Conservation (phyloP, 2,329 filamentous ascomycete species). For the Clonostachys solani region DNA sequence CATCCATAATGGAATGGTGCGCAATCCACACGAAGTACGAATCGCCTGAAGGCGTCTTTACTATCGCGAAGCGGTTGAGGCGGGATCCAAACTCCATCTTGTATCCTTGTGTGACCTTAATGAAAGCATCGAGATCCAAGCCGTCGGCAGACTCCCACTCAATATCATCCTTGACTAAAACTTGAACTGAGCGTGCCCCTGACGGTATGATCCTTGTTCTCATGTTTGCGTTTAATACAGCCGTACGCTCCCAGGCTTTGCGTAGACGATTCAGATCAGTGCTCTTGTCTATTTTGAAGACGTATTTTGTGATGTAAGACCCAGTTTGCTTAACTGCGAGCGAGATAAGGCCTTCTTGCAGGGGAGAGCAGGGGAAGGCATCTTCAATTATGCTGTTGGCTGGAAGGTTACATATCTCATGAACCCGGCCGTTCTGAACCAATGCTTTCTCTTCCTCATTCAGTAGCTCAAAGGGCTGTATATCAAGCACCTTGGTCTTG, state of each 20-base stretch:
- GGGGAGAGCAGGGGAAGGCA: slow-evolving; percentile 41
- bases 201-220: slow-evolving; percentile 5
- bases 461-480: not conserved
- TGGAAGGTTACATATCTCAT: not conserved
- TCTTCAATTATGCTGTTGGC: slow-evolving; percentile 28
- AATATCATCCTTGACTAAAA: slow-evolving; percentile 2
- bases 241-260: slow-evolving; percentile 13
- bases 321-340: slow-evolving; percentile 30
- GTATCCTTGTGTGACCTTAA: not conserved
- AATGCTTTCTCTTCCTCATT: not conserved
- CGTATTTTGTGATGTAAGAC: slow-evolving; percentile 23
- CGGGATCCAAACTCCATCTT: slow-evolving; percentile 5
- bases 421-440: not conserved
- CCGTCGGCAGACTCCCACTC: not conserved
- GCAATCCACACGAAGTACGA: slow-evolving; percentile 1
- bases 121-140: not conserved
- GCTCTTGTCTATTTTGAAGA: slow-evolving; percentile 8
- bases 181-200: not conserved
- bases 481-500: not conserved
- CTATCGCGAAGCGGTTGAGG: slow-evolving; percentile 3
- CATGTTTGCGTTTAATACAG: slow-evolving; percentile 1
- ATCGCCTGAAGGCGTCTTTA: not conserved
- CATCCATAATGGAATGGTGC: slow-evolving; percentile 3
- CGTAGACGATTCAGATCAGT: slow-evolving; percentile 12
- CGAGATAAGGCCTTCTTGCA: slow-evolving; percentile 45